These are phyloP conservation scores for Diaporthe velutina DNA, from an alignment of 2,329 filamentous ascomycete species.

Conservation along the genomic window DNA sequence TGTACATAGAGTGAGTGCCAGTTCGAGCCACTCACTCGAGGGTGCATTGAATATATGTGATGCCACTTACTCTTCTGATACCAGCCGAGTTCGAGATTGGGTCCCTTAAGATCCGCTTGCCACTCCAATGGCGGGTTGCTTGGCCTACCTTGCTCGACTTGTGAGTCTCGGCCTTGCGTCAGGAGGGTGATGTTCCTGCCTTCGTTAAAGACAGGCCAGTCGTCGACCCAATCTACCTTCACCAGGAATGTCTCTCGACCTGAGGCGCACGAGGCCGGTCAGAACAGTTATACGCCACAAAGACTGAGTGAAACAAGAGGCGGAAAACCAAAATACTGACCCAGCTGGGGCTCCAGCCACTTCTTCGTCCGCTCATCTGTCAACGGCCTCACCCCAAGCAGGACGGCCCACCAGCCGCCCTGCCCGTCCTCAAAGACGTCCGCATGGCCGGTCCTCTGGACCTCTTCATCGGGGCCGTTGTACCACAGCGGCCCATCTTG, in stretches of 20 bases:
- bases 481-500: conserved; percentile 59
- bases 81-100: conserved; percentile 52
- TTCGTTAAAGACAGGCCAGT: conserved; percentile 65
- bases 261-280: conserved; percentile 34
- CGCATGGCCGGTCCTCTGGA: conserved; percentile 64
- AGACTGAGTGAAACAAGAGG: background rate
- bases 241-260: conserved; percentile 65
- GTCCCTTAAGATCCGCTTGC: conserved; percentile 50
- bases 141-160: conserved; percentile 32
- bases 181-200: conserved; percentile 58
- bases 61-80: conserved; percentile 51
- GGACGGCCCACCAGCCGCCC: conserved; percentile 62
- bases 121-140: conserved; percentile 49
- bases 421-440: conserved; percentile 59
- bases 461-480: conserved; percentile 60
- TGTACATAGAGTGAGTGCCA: conserved; percentile 41
- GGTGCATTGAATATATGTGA: background rate
- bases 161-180: conserved; percentile 48
- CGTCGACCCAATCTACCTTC: conserved; percentile 61
- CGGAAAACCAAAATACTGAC: conserved; percentile 41
- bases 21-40: background rate
- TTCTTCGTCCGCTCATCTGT: conserved; percentile 40
- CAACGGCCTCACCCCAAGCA: conserved; percentile 59
- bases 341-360: conserved; percentile 57
- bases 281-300: background rate